Evolutionary conservation across 1,139 yeast genomes (phyloP).

Genomic region (Magnusiomyces clavatus): DNA sequence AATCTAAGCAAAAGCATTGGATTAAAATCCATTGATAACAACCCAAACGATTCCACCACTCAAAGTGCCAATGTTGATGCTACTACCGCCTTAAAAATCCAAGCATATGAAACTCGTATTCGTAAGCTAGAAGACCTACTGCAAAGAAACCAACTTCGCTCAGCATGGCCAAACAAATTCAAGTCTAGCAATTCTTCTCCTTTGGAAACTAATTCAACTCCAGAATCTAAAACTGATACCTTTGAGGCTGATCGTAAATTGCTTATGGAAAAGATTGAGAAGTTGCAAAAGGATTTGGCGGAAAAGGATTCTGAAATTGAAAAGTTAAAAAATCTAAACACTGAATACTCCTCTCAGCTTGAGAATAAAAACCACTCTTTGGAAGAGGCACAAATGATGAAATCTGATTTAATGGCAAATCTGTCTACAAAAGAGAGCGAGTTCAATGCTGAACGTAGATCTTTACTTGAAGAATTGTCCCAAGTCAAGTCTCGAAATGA

Average conservation of each 20-base stretch:
- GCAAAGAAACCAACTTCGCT: conserved; percentile 29
- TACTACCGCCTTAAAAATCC: conserved; percentile 16
- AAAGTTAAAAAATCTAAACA: conserved; percentile 29
- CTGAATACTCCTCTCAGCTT: conserved; percentile 19
- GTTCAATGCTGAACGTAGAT: conserved; percentile 45
- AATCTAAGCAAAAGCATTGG: background rate
- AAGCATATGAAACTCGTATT: conserved; percentile 32
- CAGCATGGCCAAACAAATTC: conserved; percentile 12
- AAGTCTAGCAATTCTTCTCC: conserved; percentile 1
- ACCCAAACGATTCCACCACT: no score
- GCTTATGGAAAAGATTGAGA: conserved; percentile 14
- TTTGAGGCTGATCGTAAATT: conserved; percentile 11
- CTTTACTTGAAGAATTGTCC: conserved; percentile 44
- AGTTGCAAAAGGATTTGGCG: conserved; percentile 23
- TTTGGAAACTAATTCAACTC: background rate
- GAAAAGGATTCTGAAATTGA: conserved; percentile 21
- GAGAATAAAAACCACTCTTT: conserved; percentile 15
- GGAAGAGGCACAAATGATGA: conserved; percentile 34
- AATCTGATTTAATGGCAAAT: conserved; percentile 57
- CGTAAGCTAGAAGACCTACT: conserved; percentile 34
- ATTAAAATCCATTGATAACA: background rate
- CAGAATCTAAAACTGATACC: background rate
- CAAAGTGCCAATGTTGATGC: background rate
- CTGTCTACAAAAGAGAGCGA: conserved; percentile 58
- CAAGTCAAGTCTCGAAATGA: conserved; percentile 39